phyloP scores from a whole-genome alignment of 768 basidiomycete species.

The Coprinopsis cinerea region DNA sequence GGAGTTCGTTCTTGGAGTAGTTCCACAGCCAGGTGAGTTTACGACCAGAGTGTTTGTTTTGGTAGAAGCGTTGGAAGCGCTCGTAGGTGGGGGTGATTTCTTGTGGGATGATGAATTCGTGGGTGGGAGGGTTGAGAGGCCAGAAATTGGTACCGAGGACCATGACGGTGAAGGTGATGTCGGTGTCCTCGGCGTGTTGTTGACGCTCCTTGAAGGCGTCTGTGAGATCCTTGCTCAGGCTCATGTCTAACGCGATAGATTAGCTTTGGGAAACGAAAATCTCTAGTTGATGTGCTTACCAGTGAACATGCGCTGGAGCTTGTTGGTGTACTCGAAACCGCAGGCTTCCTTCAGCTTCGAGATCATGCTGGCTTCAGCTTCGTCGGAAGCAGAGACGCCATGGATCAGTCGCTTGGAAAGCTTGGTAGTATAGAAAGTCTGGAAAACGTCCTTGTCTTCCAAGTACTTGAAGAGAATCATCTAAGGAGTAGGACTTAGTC shows the following conservation, averaged over 20 bases:
- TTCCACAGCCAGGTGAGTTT: slow-evolving; percentile 99
- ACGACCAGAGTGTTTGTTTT: slow-evolving; percentile 88
- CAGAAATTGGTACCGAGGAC: slow-evolving; percentile 95
- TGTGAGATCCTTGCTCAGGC: slow-evolving; percentile 91
- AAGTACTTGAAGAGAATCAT: slow-evolving; percentile 99
- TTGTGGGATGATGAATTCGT: slow-evolving; percentile 84
- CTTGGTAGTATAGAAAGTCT: slow-evolving; percentile 97
- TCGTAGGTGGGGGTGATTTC: slow-evolving; percentile 87
- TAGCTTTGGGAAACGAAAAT: not conserved
- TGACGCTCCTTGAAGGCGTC: slow-evolving; percentile 95
- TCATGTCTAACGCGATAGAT: slow-evolving; percentile 76
- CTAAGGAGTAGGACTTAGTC: slow-evolving; percentile 38
- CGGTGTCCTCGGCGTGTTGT: slow-evolving; percentile 89
- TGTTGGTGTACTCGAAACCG: slow-evolving; percentile 98
- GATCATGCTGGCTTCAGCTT: slow-evolving; percentile 98
- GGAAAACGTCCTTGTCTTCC: slow-evolving; percentile 99
- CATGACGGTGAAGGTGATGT: slow-evolving; percentile 88
- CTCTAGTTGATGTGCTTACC: slow-evolving; percentile 37
- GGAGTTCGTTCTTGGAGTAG: slow-evolving; percentile 94
- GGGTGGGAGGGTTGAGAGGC: slow-evolving; percentile 80
- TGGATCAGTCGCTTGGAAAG: slow-evolving; percentile 93
- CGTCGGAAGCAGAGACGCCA: slow-evolving; percentile 90
- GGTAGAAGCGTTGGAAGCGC: slow-evolving; percentile 90
- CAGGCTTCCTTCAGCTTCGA: slow-evolving; percentile 97
- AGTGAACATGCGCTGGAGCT: slow-evolving; percentile 97